Evolutionary conservation across 2,329 filamentous ascomycete species (phyloP).

Genomic region (Hypoxylon sp.): DNA sequence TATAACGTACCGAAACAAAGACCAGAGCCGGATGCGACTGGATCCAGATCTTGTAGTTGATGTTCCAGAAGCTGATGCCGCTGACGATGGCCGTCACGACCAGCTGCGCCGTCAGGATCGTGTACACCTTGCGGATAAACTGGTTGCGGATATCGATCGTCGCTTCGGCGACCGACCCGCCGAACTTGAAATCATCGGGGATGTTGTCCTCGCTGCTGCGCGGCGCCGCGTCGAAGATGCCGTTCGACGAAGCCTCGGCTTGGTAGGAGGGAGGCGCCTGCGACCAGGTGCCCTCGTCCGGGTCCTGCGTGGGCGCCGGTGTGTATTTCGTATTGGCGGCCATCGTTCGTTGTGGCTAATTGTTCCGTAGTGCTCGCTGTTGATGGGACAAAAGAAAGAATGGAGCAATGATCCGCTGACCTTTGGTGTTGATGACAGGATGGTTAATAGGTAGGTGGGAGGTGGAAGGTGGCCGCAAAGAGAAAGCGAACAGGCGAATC

Average conservation of each 20-base stretch:
- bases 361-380: constrained; percentile 12
- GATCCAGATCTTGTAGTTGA: constrained; percentile 86
- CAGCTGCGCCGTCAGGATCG: constrained; percentile 95
- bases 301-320: constrained; percentile 87
- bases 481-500: constrained; percentile 28
- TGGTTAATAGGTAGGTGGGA: constrained; percentile 21
- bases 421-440: constrained; percentile 27
- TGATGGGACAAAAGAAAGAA: constrained; percentile 26
- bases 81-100: constrained; percentile 86
- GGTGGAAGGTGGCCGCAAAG: constrained; percentile 5
- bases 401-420: constrained; percentile 35
- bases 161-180: constrained; percentile 91
- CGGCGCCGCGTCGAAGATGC: constrained; percentile 75
- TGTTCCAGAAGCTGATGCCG: constrained; percentile 87
- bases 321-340: constrained; percentile 85
- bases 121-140: constrained; percentile 97
- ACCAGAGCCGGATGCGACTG: constrained; percentile 86
- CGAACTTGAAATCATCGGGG: constrained; percentile 99
- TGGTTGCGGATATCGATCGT: constrained; percentile 97
- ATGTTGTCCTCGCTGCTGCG: constrained; percentile 90
- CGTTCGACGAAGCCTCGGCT: constrained; percentile 62
- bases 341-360: constrained; percentile 63
- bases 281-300: constrained; percentile 75
- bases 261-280: constrained; percentile 88
- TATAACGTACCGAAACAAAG: constrained; percentile 78